Base-by-base conservation (phyloP, 225 moss, liverwort and hornwort species). In the Pleurozium schreberi region DNA sequence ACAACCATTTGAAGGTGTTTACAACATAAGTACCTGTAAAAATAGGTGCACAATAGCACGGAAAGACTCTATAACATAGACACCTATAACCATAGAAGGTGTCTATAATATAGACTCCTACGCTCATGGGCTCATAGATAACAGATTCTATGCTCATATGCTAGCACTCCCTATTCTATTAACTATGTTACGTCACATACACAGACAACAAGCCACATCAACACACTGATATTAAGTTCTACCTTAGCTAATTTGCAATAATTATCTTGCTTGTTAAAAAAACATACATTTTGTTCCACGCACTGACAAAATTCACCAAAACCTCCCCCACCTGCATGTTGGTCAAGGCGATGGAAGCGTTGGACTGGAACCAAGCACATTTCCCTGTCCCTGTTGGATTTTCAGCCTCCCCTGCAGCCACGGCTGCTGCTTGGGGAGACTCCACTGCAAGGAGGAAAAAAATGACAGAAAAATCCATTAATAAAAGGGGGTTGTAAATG, bases 291-390 rank as follows among this genome's bases (percentile, higher is more conserved):
- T 57, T 57, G 69, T 45, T 84, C 23, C 84, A 70, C 31, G 15
- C 84, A 85, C 23, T 43, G 58, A 85, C 71, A 43, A 58, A 85
- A 58, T 43, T 43, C 84, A 85, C 42, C 23, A 58, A 22, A 85
- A 61, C 34, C 49, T 87, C 60, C 71, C 91, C 59, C 70, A 95
- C 95, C 91, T 95, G 89, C 89, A 81, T 86, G 49, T 90, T 94
- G 83, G 90, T 92, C 70, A 95, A 90, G 27, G 73, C 40, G 64
- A 95, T 38, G 38, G 88, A 89, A 40, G 93, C 83, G 85, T 89
- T 92, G 89, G 86, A 78, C 53, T 89, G 31, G 52, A 95, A 95
- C 92, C 93, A 92, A 18, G 95, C 93, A 42, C 94, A 95, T 76
- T 92, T 86, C 31, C 95, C 94, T 47, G 81, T 79, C 55, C 74